Evolutionary conservation across 441 rosid species (phyloP), one percentile per base, ranked within the genome.

Genomic region (Mallotus japonicus): DNA sequence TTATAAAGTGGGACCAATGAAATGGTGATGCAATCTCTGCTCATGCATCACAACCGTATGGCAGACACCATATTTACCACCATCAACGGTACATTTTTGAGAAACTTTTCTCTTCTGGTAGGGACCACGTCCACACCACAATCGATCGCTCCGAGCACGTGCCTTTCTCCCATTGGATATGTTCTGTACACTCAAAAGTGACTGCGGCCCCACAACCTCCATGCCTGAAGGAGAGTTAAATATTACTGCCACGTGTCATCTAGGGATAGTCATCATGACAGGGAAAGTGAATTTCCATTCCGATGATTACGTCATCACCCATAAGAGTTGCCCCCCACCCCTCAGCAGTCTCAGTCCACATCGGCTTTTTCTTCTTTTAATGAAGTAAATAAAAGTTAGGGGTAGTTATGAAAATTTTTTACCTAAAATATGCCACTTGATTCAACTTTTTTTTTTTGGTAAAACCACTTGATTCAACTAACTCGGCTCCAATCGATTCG

Each of bases 51-150:
- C 73, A 66, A 76, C 78, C 83, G 78, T 79, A 80, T 87, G 88
- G 88, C 89, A 80, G 86, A 83, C 87, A 87, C 78, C 81, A 78
- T 61, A 10, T 77, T 72, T 77, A 70, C 84, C 93, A 89, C 92
- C 84, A 85, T 83, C 86, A 61, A 86, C 87, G 94, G 94, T 73
- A 16, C 81, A 66, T 72, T 73, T 80, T 80, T 20, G 65, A 76
- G 3, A 13, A 20, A 28, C 32, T 49, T 60, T 17, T 59, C 16
- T 20, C 54, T 54, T 56, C 34, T 10, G 75, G 82, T 71, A 42
- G 81, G 80, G 53, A 51, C 85, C 79, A 9, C 77, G 2, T 0
- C 40, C 66, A 3, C 59, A 49, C 16, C 53, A 61, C n/a, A 8
- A 46, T 57, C 71, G 58, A 0, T 4, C 62, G 28, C 20, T 14